These are phyloP conservation scores for Tulasnella sp. DNA, from an alignment of 768 basidiomycete species.

Conservation along the genomic window DNA sequence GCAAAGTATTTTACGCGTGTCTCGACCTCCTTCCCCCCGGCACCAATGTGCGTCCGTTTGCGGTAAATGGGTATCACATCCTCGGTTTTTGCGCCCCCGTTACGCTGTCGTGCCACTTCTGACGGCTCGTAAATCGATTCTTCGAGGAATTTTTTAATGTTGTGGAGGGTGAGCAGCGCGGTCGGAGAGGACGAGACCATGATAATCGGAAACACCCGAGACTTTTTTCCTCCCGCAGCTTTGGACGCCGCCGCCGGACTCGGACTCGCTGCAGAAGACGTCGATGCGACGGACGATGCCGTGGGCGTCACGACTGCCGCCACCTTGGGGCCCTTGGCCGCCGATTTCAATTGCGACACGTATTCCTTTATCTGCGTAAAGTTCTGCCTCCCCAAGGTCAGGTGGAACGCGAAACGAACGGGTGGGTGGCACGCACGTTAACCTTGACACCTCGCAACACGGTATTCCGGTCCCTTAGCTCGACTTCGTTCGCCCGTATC, in stretches of 20 bases:
- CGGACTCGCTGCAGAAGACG: conserved; percentile 22
- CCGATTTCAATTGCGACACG: conserved; percentile 56
- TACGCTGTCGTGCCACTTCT: conserved; percentile 50
- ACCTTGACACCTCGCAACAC: conserved; percentile 73
- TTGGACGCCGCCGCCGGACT: neutral
- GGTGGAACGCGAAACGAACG: neutral
- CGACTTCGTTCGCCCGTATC: conserved; percentile 62
- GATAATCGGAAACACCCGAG: conserved; percentile 85
- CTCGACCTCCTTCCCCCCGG: conserved; percentile 46
- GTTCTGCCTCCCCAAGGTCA: conserved; percentile 41
- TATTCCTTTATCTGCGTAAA: conserved; percentile 55
- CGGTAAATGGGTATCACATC: conserved; percentile 84
- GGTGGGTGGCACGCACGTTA: conserved; percentile 50
- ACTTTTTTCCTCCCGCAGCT: conserved; percentile 55
- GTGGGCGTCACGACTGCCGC: neutral
- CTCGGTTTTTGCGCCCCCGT: conserved; percentile 49
- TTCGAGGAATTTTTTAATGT: conserved; percentile 87
- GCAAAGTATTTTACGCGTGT: conserved; percentile 55
- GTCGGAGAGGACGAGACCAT: conserved; percentile 95
- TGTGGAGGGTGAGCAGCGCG: conserved; percentile 93
- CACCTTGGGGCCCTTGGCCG: conserved; percentile 38
- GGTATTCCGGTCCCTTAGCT: conserved; percentile 68
- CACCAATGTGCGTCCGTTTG: conserved; percentile 52
- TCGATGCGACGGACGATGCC: conserved; percentile 22
- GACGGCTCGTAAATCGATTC: conserved; percentile 78